Conservation (phyloP, 1,139 yeast genomes). For the Blastobotrys capitulatus region DNA sequence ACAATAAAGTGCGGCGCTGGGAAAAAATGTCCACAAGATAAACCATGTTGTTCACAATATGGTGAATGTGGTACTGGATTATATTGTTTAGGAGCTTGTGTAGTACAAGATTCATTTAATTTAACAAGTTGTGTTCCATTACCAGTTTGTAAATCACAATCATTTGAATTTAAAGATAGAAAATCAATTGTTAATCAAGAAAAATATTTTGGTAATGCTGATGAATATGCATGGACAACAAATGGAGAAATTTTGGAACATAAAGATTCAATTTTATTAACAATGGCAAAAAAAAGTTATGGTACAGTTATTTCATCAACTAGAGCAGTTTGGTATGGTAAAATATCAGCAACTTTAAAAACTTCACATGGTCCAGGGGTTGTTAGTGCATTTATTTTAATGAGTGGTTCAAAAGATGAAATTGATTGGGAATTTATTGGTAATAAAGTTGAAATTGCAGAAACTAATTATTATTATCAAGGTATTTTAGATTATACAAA, state of each 20-base stretch:
- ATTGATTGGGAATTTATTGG: constrained; percentile 87
- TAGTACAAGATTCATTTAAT: constrained; percentile 58
- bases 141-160: constrained; percentile 31
- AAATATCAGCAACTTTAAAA: constrained; percentile 60
- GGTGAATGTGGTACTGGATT: constrained; percentile 85
- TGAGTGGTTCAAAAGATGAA: constrained; percentile 86
- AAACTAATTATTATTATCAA: constrained; percentile 73
- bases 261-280: constrained; percentile 51
- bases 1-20: constrained; percentile 3
- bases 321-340: constrained; percentile 83
- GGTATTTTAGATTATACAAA: constrained; percentile 68
- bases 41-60: constrained; percentile 79
- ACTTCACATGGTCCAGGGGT: constrained; percentile 78
- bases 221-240: constrained; percentile 66
- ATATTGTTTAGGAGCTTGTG: constrained; percentile 78
- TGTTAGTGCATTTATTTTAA: constrained; percentile 75
- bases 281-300: constrained; percentile 72
- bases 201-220: constrained; percentile 65
- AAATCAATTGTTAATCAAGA: constrained; percentile 35
- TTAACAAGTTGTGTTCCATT: constrained; percentile 64
- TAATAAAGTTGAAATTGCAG: constrained; percentile 55
- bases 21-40: constrained; percentile 53
- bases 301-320: constrained; percentile 84
- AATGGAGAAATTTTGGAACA: constrained; percentile 57
- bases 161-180: constrained; percentile 24